These are phyloP conservation scores for Carex pumila DNA, from an alignment of 176 grass and related monocot genomes.

Conservation along the genomic window DNA sequence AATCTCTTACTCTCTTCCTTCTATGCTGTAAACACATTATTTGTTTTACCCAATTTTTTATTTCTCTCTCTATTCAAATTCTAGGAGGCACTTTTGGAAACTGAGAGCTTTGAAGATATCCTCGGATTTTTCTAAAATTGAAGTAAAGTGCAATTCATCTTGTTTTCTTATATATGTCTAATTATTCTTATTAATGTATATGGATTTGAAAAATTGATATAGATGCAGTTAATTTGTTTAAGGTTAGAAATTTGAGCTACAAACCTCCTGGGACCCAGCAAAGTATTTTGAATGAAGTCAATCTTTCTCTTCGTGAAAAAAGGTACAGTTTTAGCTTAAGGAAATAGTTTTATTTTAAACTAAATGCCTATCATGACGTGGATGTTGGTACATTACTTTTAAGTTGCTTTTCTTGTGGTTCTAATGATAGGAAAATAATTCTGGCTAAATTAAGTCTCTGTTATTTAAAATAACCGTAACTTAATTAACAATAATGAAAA, in stretches of 20 bases:
- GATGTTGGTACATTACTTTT: neutral
- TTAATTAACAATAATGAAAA: neutral
- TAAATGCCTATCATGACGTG: neutral
- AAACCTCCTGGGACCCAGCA: conserved; percentile 63
- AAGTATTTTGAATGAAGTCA: conserved; percentile 62
- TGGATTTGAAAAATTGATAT: neutral
- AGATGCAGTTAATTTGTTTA: conserved; percentile 39
- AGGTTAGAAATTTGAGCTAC: conserved; percentile 75
- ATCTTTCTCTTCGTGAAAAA: conserved; percentile 59
- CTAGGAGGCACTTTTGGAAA: neutral
- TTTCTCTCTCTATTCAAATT: neutral
- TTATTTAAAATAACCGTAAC: neutral
- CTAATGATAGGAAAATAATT: neutral
- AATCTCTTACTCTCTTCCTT: neutral
- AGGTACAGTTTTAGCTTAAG: conserved; percentile 24
- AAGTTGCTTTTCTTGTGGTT: neutral
- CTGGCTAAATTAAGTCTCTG: neutral
- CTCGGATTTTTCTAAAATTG: conserved; percentile 19
- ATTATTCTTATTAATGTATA: neutral
- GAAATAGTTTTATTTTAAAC: neutral
- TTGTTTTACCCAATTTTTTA: neutral
- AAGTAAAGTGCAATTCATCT: neutral
- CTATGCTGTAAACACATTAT: neutral
- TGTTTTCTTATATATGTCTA: neutral
- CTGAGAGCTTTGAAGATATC: conserved; percentile 4